Evolutionary conservation across 2,329 filamentous ascomycete genomes (phyloP).

Genomic region (Tolypocladium cylindrosporum): DNA sequence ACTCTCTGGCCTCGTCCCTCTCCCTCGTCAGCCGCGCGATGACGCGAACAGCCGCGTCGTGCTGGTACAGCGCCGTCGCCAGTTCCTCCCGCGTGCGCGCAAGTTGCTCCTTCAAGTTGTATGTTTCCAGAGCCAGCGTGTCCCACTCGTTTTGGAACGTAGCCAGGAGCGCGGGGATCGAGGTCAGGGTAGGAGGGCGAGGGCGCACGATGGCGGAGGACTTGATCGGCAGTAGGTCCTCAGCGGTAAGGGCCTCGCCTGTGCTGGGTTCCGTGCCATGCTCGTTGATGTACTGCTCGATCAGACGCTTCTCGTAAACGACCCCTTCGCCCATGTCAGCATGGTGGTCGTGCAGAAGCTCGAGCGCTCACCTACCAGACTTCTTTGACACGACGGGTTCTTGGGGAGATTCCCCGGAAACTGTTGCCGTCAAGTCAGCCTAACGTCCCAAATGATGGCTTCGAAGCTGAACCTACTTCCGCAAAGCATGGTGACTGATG

Average conservation of each 20-base stretch:
- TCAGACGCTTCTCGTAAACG: slow-evolving; percentile 89
- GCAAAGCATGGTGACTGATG: slow-evolving; percentile 33
- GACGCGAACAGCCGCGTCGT: slow-evolving; percentile 92
- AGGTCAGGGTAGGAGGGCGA: slow-evolving; percentile 85
- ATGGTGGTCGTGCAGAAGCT: neutral
- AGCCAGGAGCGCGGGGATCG: slow-evolving; percentile 85
- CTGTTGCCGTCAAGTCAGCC: slow-evolving; percentile 33
- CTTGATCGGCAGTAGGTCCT: slow-evolving; percentile 85
- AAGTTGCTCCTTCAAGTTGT: slow-evolving; percentile 81
- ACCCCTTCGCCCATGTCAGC: slow-evolving; percentile 44
- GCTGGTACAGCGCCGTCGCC: slow-evolving; percentile 87
- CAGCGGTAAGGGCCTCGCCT: slow-evolving; percentile 69
- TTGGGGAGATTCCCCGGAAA: slow-evolving; percentile 94
- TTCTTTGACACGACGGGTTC: slow-evolving; percentile 91
- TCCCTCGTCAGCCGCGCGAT: slow-evolving; percentile 87
- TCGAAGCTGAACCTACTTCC: slow-evolving; percentile 26
- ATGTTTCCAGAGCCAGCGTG: slow-evolving; percentile 81
- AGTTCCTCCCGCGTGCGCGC: slow-evolving; percentile 87
- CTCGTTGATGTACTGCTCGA: slow-evolving; percentile 90
- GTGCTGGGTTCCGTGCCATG: slow-evolving; percentile 88
- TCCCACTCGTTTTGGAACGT: slow-evolving; percentile 99
- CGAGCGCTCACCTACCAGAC: slow-evolving; percentile 54
- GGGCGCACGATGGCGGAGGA: slow-evolving; percentile 75
- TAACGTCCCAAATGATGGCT: no score
- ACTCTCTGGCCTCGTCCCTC: slow-evolving; percentile 83